Percentiles rank a stretch among this genome's conserved stretches.
Conservation (phyloP, 306 rosid genomes). For the Dryas drummondii region DNA sequence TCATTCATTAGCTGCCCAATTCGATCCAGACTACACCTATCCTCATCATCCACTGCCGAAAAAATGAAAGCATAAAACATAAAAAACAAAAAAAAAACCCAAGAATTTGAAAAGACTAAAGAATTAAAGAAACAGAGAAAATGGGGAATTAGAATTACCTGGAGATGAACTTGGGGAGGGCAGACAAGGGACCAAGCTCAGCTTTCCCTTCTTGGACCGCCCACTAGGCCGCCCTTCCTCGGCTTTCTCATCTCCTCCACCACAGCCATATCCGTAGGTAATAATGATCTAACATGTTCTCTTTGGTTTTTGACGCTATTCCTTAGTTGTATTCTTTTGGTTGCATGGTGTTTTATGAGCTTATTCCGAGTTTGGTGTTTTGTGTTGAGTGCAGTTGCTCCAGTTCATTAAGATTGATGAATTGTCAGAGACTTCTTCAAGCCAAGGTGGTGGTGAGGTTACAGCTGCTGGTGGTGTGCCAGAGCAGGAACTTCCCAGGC, state of each 20-base stretch:
- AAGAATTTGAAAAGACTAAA: conserved; percentile 4
- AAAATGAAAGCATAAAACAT: not conserved
- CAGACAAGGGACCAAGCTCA: conserved; percentile 46
- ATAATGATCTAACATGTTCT: not conserved
- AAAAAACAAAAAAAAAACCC: not conserved
- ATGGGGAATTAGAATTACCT: conserved; percentile 36
- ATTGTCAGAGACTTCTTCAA: conserved; percentile 67
- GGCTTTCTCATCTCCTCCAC: conserved; percentile 71
- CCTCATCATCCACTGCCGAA: conserved; percentile 41
- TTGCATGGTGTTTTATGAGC: not conserved
- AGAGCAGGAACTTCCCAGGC: conserved; percentile 66
- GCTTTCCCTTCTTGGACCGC: conserved; percentile 65
- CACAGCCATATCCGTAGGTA: conserved; percentile 86
- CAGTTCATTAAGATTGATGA: conserved; percentile 80
- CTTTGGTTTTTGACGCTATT: not conserved
- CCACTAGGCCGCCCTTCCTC: conserved; percentile 31
- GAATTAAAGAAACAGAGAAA: not conserved
- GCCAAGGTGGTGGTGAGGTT: conserved; percentile 51
- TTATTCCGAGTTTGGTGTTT: not conserved
- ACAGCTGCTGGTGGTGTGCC: conserved; percentile 50
- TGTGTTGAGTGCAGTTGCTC: conserved; percentile 60
- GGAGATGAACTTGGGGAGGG: conserved; percentile 48
- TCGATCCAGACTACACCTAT: conserved; percentile 48
- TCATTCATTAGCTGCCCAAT: conserved; percentile 54
- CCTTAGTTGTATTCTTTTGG: not conserved